Evolutionary conservation across 768 basidiomycete genomes (phyloP), one percentile per base, ranked within the genome.

Genomic region (Hypsizygus marmoreus): DNA sequence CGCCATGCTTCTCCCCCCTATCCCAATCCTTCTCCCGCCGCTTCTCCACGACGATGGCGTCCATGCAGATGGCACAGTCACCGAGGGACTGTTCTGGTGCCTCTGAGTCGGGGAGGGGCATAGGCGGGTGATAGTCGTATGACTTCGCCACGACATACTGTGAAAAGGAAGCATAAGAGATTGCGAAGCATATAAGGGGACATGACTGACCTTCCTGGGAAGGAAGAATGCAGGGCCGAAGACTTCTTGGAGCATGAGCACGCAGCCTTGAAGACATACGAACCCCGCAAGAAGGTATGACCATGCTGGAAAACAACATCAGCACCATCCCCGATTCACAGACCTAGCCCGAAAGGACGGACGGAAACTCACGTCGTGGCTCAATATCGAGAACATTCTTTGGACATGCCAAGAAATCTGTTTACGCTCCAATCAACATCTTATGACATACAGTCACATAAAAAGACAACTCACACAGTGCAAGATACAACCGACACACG

Each of bases 21-120:
- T 62, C 59, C 20, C 55, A 68, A 16, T 66, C 56, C 6, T 64
- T 69, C 33, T 70, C 51, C 3, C 62, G 57, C 5, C 66, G 58
- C 33, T 75, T 68, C 33, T 82, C 77, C 19, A 79, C 62, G 30
- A 79, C 58, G 51, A 95, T 94, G 4, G 82, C 77, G 47, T 95
- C 93, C 91, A 95, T 94, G 58, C 93, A 95, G 41, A 97, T 95
- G 5, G 91, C 81, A 56, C 93, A 97, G 60, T 95, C 91, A 6
- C 89, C 91, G 12, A 91, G 68, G 2, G 86, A 78, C 53, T 85
- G 81, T 34, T 86, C 85, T 2, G 85, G 83, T 2, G 87, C 76
- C 61, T 93, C 91, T 0, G 86, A 62, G 58, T 92, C 88, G 1
- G 84, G 74, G 1, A 79, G 52, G 0, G 89, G 86, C 29, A 95